Evolutionary conservation across 202 grass and related monocot genomes (phyloP).

Genomic region (Carex sylvatica): DNA sequence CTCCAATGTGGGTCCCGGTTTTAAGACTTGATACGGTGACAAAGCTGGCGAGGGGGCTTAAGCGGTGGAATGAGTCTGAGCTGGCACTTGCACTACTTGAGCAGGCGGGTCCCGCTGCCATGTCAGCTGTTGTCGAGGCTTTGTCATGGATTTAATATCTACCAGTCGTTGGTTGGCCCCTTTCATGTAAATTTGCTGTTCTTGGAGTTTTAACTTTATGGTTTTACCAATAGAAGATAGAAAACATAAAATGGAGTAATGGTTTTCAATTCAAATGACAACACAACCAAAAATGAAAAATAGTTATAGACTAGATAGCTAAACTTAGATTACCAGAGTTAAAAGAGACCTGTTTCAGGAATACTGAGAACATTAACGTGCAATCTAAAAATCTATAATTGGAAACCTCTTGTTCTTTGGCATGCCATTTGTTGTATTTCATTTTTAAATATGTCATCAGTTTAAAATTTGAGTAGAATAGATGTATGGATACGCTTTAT

Average conservation of each 20-base stretch:
- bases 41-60: conserved; percentile 59
- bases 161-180: not conserved
- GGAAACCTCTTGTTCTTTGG: not conserved
- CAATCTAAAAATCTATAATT: not conserved
- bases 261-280: not conserved
- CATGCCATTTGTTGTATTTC: not conserved
- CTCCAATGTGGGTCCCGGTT: conserved; percentile 53
- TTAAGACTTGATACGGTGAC: conserved; percentile 50
- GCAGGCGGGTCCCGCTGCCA: conserved; percentile 46
- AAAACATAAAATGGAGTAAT: not conserved
- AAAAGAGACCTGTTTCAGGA: not conserved
- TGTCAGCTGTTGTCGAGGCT: conserved; percentile 59
- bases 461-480: not conserved
- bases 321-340: not conserved
- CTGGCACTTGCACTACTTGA: conserved; percentile 66
- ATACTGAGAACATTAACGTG: not conserved
- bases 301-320: not conserved
- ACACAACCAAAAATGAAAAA: not conserved
- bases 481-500: not conserved
- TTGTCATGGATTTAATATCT: conserved; percentile 35
- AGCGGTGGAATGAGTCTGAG: conserved; percentile 60
- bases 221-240: not conserved
- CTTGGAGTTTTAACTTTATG: not conserved
- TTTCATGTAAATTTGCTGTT: conserved; percentile 10
- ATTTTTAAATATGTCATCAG: not conserved